These are phyloP conservation scores for Melaleuca alternifolia DNA, from an alignment of 345 rosid species.

Conservation along the genomic window DNA sequence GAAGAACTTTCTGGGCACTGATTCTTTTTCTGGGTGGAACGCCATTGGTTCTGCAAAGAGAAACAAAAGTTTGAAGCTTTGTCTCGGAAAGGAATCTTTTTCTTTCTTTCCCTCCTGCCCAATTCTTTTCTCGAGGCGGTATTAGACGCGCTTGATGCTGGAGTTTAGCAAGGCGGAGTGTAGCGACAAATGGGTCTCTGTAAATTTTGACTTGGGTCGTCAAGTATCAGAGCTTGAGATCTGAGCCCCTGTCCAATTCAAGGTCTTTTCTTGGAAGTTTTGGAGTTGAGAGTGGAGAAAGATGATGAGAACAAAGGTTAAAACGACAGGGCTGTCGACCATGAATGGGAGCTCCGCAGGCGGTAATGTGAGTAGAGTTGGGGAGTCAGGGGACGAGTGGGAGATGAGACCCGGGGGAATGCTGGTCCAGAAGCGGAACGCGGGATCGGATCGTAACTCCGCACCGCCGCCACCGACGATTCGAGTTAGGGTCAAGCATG, in stretches of 20 bases:
- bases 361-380: not conserved
- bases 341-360: constrained; percentile 37
- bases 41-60: not conserved
- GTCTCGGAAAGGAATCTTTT: not conserved
- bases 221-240: not conserved
- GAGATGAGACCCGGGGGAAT: constrained; percentile 98
- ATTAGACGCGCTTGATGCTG: constrained; percentile 32
- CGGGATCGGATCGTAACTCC: constrained; percentile 53
- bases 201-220: constrained; percentile 27
- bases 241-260: not conserved
- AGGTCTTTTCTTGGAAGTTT: not conserved
- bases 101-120: not conserved
- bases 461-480: constrained; percentile 68
- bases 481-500: constrained; percentile 81
- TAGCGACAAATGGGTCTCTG: constrained; percentile 26
- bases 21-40: constrained; percentile 6
- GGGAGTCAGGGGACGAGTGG: constrained; percentile 60
- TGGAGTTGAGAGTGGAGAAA: not conserved
- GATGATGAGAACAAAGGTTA: constrained; percentile 79
- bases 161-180: constrained; percentile 9
- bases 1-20: constrained; percentile 3
- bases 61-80: not conserved
- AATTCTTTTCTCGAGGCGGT: constrained; percentile 5
- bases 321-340: constrained; percentile 34
- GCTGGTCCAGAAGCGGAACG: constrained; percentile 89